Base-by-base conservation (phyloP, 2,329 filamentous ascomycete genomes). In the Metarhizium humberi region DNA sequence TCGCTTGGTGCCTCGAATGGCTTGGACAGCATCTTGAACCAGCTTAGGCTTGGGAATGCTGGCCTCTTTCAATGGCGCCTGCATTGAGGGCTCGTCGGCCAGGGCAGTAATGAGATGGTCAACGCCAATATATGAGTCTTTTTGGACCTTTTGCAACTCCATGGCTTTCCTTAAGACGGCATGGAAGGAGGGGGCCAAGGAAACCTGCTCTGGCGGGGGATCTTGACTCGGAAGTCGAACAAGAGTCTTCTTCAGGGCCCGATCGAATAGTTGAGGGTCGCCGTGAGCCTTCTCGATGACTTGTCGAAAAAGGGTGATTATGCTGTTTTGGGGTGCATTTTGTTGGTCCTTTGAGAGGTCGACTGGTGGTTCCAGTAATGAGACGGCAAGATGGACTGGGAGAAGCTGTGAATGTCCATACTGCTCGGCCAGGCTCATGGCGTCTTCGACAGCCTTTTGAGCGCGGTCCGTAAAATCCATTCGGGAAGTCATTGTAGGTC, bases 391-490 rank as follows among this genome's bases (percentile, higher is more conserved):
- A 71, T 99, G 94, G 58, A 97, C 74, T 16, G 94, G 94, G 54
- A 92, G 80, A 58, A 97, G 84, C 72, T 99, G 92, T 45, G 90
- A 86, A 75, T 99, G 94, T 43, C 84, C 84, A 70, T 97, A 95
- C 75, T 94, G 87, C 71, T 91, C 85, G 62, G 92, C 91, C 64
- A 97, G 80, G 57, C 82, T 78, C 78, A 94, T 92, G 71, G 92
- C 89, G 71, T 96, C 90, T 66, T 88, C 84, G 68, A 99, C 80
- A 66, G 92, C 88, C 76, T 92, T 90, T 69, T 92, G 88, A 62
- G 90, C 94, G 74, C 88, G 80, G 74, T 97, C 92, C 62, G 94
- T 99, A 70, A 96, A 96, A 69, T 95, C 87, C 85, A 92, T 90
- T 66, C 85, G 82, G 53, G 85, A 81, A 72, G 80, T 82, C 87